Conservation (phyloP, 1,284 basidiomycete species). For the Coniferiporia sulphurascens region DNA sequence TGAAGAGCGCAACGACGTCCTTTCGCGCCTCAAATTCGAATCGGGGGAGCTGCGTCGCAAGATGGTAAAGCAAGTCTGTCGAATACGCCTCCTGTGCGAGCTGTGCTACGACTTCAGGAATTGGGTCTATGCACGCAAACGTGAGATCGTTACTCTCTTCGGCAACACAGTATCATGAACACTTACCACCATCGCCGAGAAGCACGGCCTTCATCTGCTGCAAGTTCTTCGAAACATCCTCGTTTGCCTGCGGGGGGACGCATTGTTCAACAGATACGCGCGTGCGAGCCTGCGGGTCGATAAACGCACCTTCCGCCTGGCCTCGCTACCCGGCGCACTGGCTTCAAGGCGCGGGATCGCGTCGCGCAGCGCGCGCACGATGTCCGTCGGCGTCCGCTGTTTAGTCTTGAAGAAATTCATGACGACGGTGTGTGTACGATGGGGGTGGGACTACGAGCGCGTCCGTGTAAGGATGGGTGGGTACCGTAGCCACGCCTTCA, state of each 20-base stretch:
- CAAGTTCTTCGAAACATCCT: constrained; percentile 86
- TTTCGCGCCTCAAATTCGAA: constrained; percentile 98
- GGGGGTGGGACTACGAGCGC: neutral
- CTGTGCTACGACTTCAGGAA: constrained; percentile 85
- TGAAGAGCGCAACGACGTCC: constrained; percentile 97
- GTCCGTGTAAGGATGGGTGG: neutral
- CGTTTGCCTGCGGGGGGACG: constrained; percentile 56
- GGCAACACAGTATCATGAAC: constrained; percentile 11
- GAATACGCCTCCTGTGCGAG: constrained; percentile 95
- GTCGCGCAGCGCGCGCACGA: constrained; percentile 76
- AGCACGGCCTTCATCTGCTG: constrained; percentile 86
- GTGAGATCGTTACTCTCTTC: neutral
- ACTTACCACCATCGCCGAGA: constrained; percentile 79
- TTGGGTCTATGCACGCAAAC: constrained; percentile 49
- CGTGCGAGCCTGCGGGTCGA: constrained; percentile 2
- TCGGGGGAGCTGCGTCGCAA: constrained; percentile 78
- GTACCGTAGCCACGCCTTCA: neutral
- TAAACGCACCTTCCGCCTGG: constrained; percentile 66
- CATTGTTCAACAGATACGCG: constrained; percentile 5
- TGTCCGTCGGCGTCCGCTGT: constrained; percentile 78
- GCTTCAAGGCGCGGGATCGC: constrained; percentile 73
- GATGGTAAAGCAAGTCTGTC: constrained; percentile 78
- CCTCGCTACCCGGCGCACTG: constrained; percentile 68
- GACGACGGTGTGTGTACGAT: neutral
- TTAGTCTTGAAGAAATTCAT: constrained; percentile 98